Conservation (phyloP, 768 basidiomycete species). For the Agrocybe praecox region DNA sequence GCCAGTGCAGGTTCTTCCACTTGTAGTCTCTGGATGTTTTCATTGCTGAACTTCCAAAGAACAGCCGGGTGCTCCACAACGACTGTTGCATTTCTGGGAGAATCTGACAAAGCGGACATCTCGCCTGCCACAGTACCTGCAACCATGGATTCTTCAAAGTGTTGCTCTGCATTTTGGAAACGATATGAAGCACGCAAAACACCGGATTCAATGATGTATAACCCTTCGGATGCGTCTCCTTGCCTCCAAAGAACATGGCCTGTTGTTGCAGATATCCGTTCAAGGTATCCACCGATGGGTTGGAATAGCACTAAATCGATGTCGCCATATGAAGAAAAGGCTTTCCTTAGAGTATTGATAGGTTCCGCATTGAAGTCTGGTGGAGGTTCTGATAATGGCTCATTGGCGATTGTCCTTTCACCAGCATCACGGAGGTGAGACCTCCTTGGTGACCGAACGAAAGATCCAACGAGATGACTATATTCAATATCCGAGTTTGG, state of each 20-base stretch:
- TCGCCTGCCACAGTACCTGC: constrained; percentile 93
- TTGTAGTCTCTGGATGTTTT: constrained; percentile 64
- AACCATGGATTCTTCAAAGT: constrained; percentile 90
- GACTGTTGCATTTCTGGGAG: constrained; percentile 84
- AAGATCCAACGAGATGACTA: constrained; percentile 42
- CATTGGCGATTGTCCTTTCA: constrained; percentile 63
- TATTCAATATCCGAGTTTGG: constrained; percentile 52
- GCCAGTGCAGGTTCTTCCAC: constrained; percentile 67
- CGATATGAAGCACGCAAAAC: constrained; percentile 82
- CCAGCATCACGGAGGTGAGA: constrained; percentile 73
- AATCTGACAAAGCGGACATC: constrained; percentile 78
- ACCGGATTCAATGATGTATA: constrained; percentile 90
- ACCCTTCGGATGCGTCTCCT: constrained; percentile 74
- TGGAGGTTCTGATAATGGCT: constrained; percentile 28
- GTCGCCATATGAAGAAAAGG: constrained; percentile 75
- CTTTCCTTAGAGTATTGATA: constrained; percentile 72
- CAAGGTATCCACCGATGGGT: constrained; percentile 73
- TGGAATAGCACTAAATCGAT: constrained; percentile 58
- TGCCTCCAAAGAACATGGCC: constrained; percentile 75
- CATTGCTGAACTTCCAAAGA: constrained; percentile 77
- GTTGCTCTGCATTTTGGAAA: constrained; percentile 68
- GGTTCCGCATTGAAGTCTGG: constrained; percentile 56
- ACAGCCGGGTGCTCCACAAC: constrained; percentile 75
- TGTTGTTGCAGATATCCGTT: constrained; percentile 55
- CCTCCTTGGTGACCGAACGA: constrained; percentile 66